Percentiles rank a stretch among this genome's conserved stretches.
phyloP scores from a whole-genome alignment of 179 eudicot species.

The Gypsophila paniculata region DNA sequence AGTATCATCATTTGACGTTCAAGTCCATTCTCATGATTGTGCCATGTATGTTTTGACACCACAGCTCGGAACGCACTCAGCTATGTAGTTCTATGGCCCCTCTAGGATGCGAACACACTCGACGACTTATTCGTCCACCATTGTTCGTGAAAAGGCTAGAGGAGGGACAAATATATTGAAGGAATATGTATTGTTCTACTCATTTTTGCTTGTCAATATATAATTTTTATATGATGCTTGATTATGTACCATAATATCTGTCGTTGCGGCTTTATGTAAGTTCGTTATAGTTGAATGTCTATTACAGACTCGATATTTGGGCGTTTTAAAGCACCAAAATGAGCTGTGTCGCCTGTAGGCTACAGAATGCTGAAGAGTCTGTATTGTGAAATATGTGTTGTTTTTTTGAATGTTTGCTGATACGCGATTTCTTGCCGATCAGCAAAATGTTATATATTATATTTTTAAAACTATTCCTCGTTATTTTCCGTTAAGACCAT shows the following conservation, averaged over 20 bases:
- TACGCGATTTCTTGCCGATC: no score
- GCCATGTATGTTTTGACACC: slow-evolving; percentile 78
- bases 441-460: no score
- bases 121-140: background rate
- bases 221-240: background rate
- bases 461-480: no score
- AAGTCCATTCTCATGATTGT: slow-evolving; percentile 60
- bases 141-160: slow-evolving; percentile 4
- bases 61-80: slow-evolving; percentile 15
- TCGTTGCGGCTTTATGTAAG: background rate
- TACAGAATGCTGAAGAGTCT: background rate
- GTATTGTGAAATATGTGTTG: slow-evolving; percentile 12
- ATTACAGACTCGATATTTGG: slow-evolving; percentile 15
- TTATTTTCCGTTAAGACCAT: no score
- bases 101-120: no score
- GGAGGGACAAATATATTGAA: background rate
- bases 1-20: slow-evolving; percentile 51
- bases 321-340: slow-evolving; percentile 16
- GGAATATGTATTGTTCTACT: background rate
- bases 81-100: slow-evolving; percentile 12
- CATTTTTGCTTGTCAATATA: slow-evolving; percentile 5
- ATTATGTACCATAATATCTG: background rate
- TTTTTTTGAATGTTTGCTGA: background rate
- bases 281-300: background rate
- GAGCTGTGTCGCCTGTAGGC: background rate